Conservation (phyloP, 768 basidiomycete genomes). For the Artomyces pyxidatus region DNA sequence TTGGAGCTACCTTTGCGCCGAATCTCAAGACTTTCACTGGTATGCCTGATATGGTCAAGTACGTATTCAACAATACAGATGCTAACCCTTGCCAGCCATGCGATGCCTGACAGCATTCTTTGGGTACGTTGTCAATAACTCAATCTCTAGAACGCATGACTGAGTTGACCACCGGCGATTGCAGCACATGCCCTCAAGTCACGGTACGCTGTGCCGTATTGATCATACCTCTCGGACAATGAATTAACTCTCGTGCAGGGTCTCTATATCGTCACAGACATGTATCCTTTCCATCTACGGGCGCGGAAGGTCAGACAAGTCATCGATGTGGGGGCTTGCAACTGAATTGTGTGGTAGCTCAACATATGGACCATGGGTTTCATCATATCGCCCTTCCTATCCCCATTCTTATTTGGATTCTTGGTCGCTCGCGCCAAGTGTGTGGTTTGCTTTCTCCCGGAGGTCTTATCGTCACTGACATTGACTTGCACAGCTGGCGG, state of each 20-base stretch:
- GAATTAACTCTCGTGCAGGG: conserved; percentile 34
- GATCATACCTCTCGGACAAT: too few relatives aligned
- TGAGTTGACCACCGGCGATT: background rate
- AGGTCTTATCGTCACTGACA: background rate
- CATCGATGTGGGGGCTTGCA: too few relatives aligned
- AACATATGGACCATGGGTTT: conserved; percentile 72
- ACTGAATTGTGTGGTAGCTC: conserved; percentile 30
- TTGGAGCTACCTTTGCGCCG: conserved; percentile 54
- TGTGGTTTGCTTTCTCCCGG: conserved; percentile 8
- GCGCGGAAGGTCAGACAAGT: conserved; percentile 52
- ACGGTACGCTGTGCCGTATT: conserved; percentile 27
- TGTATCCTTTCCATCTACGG: conserved; percentile 64
- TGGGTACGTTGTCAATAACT: conserved; percentile 27
- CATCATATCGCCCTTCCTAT: conserved; percentile 55
- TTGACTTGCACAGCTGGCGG: conserved; percentile 34
- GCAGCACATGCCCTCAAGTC: conserved; percentile 51
- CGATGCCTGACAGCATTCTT: conserved; percentile 54
- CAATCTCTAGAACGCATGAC: background rate
- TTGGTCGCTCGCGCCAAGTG: conserved; percentile 45
- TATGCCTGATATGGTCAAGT: conserved; percentile 24
- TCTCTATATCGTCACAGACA: conserved; percentile 51
- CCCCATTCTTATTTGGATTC: conserved; percentile 63
- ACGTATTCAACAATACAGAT: background rate
- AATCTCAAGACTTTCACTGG: conserved; percentile 50
- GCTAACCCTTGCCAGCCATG: conserved; percentile 32